These are phyloP conservation scores for Aspergillus terreus DNA, from an alignment of 2,329 filamentous ascomycete species.

Conservation along the genomic window DNA sequence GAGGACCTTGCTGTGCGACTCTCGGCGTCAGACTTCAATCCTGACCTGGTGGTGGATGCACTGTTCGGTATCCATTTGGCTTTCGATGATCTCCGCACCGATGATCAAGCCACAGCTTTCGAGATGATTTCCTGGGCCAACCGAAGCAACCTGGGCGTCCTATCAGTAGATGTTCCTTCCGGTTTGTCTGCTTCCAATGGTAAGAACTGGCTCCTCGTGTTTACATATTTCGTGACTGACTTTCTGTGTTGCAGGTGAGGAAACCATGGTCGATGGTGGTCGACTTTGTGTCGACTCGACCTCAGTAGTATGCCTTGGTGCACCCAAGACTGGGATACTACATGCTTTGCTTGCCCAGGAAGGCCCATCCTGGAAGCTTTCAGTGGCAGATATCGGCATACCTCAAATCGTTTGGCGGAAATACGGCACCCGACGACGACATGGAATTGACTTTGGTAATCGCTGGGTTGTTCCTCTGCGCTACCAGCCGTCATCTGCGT, in stretches of 20 bases:
- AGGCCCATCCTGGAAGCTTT: constrained; percentile 65
- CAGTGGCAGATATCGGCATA: constrained; percentile 82
- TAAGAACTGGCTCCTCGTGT: constrained; percentile 33
- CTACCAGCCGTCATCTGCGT: constrained; percentile 33
- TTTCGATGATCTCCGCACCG: constrained; percentile 81
- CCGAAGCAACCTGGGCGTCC: constrained; percentile 72
- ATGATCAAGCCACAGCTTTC: constrained; percentile 78
- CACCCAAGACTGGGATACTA: constrained; percentile 78
- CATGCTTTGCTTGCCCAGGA: constrained; percentile 67
- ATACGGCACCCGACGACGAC: constrained; percentile 73
- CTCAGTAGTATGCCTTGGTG: constrained; percentile 79
- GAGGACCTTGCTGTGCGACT: constrained; percentile 52
- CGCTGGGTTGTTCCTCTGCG: constrained; percentile 76
- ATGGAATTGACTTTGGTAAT: constrained; percentile 83
- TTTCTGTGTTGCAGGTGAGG: constrained; percentile 42
- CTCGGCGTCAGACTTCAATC: constrained; percentile 56
- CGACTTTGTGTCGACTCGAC: constrained; percentile 76
- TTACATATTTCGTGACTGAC: constrained; percentile 12
- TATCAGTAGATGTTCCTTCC: constrained; percentile 88
- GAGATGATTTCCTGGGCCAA: constrained; percentile 94
- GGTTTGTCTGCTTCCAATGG: constrained; percentile 79
- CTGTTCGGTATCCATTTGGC: constrained; percentile 80
- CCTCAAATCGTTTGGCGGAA: constrained; percentile 80
- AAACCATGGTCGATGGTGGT: constrained; percentile 64
- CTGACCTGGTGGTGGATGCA: constrained; percentile 83